phyloP scores from a whole-genome alignment of 176 grass and related monocot genomes.

The Poa annua region DNA sequence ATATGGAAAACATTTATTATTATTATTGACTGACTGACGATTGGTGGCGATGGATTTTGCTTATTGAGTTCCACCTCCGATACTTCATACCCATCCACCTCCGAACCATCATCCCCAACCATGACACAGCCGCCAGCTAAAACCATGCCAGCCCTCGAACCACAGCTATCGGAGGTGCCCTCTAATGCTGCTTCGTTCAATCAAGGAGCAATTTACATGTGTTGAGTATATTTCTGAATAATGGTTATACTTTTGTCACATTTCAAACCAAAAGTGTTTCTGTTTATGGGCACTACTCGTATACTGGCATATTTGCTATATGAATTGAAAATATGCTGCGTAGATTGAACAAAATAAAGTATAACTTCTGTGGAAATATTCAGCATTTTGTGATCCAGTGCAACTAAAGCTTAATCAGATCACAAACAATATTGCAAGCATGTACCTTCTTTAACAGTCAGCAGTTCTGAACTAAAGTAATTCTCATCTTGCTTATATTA shows the following conservation, averaged over 20 bases:
- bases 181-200: not conserved
- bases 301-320: not conserved
- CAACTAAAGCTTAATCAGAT: not conserved
- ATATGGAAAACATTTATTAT: not conserved
- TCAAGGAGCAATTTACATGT: not conserved
- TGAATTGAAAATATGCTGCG: not conserved
- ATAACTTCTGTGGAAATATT: not conserved
- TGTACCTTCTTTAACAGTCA: not conserved
- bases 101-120: not conserved
- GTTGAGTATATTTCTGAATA: not conserved
- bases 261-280: slow-evolving; percentile 2
- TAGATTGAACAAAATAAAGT: not conserved
- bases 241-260: not conserved
- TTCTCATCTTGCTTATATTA: not conserved
- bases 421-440: not conserved
- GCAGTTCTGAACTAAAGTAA: not conserved
- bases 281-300: not conserved
- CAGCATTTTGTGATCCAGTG: not conserved
- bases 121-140: not conserved
- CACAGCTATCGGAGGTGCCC: not conserved
- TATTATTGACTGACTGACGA: not conserved
- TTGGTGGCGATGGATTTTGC: too few relatives aligned
- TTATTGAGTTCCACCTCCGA: too few relatives aligned
- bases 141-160: not conserved
- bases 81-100: too few relatives aligned